Evolutionary conservation across 352 stramenopile genomes (phyloP).

Genomic region (Phytophthora cryptogea): DNA sequence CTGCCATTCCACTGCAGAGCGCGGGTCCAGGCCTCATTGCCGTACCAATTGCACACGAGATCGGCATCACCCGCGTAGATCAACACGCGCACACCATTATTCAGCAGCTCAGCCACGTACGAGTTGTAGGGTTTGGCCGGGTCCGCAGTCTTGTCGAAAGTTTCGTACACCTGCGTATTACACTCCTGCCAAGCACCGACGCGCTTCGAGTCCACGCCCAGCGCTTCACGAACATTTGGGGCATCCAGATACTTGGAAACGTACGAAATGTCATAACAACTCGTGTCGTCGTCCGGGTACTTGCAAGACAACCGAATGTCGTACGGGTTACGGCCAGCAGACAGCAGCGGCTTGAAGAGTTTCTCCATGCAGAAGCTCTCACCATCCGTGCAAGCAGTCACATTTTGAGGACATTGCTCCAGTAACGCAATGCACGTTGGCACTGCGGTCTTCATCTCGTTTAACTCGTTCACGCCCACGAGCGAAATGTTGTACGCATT

Average conservation of each 20-base stretch:
- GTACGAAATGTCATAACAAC: conserved; percentile 64
- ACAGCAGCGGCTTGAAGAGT: conserved; percentile 49
- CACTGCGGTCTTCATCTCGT: conserved; percentile 42
- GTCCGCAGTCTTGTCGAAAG: conserved; percentile 85
- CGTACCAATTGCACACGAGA: conserved; percentile 97
- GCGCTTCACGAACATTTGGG: conserved; percentile 42
- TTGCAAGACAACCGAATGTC: conserved; percentile 57
- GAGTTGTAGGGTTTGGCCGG: conserved; percentile 91
- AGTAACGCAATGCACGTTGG: conserved; percentile 34
- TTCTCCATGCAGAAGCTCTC: conserved; percentile 55
- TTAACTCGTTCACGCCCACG: conserved; percentile 35
- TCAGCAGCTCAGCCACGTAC: conserved; percentile 89
- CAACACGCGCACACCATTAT: conserved; percentile 75
- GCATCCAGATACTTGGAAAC: conserved; percentile 81
- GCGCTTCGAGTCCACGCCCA: conserved; percentile 44
- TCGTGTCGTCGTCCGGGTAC: conserved; percentile 34
- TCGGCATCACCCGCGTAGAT: conserved; percentile 97
- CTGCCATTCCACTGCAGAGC: conserved; percentile 92
- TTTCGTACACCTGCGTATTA: conserved; percentile 91
- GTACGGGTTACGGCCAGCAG: conserved; percentile 51
- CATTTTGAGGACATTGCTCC: conserved; percentile 45
- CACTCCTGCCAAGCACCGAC: conserved; percentile 86
- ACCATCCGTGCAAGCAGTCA: conserved; percentile 47
- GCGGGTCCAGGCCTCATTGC: conserved; percentile 93
- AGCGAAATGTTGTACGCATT: conserved; percentile 73